Conservation (phyloP, 495 filamentous ascomycete species). For the Articulospora tetracladia region DNA sequence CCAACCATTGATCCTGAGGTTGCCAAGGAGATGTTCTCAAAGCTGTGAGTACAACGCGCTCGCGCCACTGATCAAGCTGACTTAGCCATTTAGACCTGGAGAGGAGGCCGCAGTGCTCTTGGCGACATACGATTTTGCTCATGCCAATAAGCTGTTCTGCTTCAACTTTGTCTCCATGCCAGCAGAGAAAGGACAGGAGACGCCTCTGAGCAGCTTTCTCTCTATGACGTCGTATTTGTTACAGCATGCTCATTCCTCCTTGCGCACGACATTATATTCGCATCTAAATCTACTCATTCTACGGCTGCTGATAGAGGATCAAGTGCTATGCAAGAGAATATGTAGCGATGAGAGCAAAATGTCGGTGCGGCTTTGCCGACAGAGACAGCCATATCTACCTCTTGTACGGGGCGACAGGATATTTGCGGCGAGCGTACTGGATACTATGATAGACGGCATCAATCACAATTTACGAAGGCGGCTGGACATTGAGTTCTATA, state of each 20-base stretch:
- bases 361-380: constrained; percentile 79
- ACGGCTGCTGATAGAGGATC: constrained; percentile 85
- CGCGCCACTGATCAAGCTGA: background rate
- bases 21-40: constrained; percentile 71
- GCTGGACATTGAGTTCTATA: constrained; percentile 83
- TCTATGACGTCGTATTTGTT: constrained; percentile 90
- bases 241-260: constrained; percentile 86
- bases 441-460: constrained; percentile 83
- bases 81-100: constrained; percentile 57
- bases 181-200: constrained; percentile 61
- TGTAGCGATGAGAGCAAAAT: constrained; percentile 77
- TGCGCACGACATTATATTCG: constrained; percentile 72
- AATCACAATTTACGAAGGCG: constrained; percentile 88
- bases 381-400: constrained; percentile 86
- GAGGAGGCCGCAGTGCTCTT: constrained; percentile 75
- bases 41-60: constrained; percentile 36
- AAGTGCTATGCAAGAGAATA: constrained; percentile 75
- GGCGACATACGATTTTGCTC: constrained; percentile 87
- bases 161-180: constrained; percentile 68
- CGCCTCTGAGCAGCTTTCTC: constrained; percentile 77
- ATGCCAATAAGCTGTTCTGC: constrained; percentile 94
- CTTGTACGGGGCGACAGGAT: constrained; percentile 65
- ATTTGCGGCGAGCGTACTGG: constrained; percentile 70
- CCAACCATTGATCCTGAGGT: constrained; percentile 61
- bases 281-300: constrained; percentile 79